Percentiles rank a stretch among this genome's conserved stretches.
Evolutionary conservation across 805 yeast genomes (phyloP).

Genomic region (Metschnikowia borealis): DNA sequence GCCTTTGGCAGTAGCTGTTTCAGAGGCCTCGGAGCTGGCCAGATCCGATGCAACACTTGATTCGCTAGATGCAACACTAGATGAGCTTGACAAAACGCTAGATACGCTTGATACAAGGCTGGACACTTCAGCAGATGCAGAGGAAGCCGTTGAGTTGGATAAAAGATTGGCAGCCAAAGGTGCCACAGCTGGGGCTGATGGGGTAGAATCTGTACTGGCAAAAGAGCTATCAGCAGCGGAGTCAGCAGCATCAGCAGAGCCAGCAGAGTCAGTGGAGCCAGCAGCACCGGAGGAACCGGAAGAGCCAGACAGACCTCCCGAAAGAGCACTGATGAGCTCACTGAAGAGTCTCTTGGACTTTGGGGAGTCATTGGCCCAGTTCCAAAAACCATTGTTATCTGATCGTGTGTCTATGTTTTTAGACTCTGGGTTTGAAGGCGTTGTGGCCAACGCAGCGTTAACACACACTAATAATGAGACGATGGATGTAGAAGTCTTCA

Average conservation of each 20-base stretch:
- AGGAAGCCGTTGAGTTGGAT: constrained; percentile 2
- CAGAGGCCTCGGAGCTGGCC: constrained; percentile 18
- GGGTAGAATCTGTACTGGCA: background rate
- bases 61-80: too few species aligned
- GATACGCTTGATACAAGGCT: too few species aligned
- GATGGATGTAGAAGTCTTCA: constrained; percentile 7
- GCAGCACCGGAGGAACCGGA: background rate
- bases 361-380: background rate
- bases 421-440: background rate
- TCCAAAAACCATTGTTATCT: background rate
- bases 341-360: constrained; percentile 2
- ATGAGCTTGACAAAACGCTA: too few species aligned
- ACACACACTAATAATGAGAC: constrained; percentile 5
- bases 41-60: background rate
- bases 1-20: constrained; percentile 19
- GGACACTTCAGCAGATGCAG: background rate
- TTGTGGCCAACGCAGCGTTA: constrained; percentile 1
- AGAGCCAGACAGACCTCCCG: background rate
- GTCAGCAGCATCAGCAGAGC: background rate
- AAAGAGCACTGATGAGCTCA: constrained; percentile 4
- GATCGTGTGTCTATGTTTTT: background rate
- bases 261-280: background rate
- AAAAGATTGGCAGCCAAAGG: background rate
- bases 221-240: background rate
- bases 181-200: background rate